Conservation (phyloP, 2,329 filamentous ascomycete genomes). For the Leptographium galeiforme region DNA sequence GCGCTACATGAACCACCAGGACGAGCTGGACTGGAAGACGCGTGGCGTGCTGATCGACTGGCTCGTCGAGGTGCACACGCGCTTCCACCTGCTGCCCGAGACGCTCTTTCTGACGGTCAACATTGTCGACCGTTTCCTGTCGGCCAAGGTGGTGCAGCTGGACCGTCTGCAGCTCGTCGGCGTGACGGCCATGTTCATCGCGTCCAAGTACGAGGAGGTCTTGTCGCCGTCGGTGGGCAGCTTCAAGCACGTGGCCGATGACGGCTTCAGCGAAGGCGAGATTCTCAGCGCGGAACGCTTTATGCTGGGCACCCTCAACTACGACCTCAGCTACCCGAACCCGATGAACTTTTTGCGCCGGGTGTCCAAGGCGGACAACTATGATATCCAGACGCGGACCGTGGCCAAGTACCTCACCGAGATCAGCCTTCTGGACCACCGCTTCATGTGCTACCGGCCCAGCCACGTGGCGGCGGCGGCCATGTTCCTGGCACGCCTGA, state of each 20-base stretch:
- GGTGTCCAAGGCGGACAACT: slow-evolving; percentile 98
- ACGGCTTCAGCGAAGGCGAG: slow-evolving; percentile 89
- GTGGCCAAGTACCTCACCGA: slow-evolving; percentile 97
- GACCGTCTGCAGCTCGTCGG: slow-evolving; percentile 93
- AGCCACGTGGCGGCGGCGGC: slow-evolving; percentile 83
- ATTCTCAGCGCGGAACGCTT: slow-evolving; percentile 96
- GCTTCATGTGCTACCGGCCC: slow-evolving; percentile 79
- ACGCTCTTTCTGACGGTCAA: slow-evolving; percentile 95
- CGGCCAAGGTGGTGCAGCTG: slow-evolving; percentile 86
- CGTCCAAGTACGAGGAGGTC: slow-evolving; percentile 97
- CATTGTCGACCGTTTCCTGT: slow-evolving; percentile 96
- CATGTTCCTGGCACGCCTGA: slow-evolving; percentile 88
- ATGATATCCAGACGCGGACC: slow-evolving; percentile 94
- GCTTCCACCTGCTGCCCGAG: slow-evolving; percentile 89
- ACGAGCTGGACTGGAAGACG: slow-evolving; percentile 96
- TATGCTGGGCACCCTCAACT: slow-evolving; percentile 79
- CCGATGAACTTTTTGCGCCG: slow-evolving; percentile 99
- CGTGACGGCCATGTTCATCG: slow-evolving; percentile 98
- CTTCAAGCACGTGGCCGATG: slow-evolving; percentile 93
- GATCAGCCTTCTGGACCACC: slow-evolving; percentile 88
- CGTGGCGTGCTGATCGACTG: slow-evolving; percentile 94
- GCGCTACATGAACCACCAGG: slow-evolving; percentile 89
- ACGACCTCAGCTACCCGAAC: slow-evolving; percentile 96
- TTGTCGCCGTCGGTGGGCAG: slow-evolving; percentile 93
- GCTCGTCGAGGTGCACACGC: slow-evolving; percentile 95